phyloP scores from a whole-genome alignment of 2,329 filamentous ascomycete genomes.

The Xylaria sp. region DNA sequence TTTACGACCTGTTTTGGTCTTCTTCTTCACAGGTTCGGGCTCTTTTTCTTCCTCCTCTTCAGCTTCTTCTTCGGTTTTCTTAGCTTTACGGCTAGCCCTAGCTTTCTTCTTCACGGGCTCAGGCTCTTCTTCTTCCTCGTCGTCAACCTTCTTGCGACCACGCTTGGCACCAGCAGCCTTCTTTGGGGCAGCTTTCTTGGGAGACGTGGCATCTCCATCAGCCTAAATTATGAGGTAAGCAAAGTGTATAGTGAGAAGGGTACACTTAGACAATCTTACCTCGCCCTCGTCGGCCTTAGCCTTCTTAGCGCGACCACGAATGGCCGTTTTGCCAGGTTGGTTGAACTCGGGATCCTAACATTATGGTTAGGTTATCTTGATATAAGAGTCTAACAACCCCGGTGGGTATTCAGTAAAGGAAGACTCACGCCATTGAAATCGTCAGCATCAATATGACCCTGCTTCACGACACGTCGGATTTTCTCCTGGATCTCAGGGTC shows the following conservation, averaged over 20 bases:
- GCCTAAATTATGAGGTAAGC: slow-evolving; percentile 32
- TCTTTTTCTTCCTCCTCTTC: slow-evolving; percentile 40
- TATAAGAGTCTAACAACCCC: slow-evolving; percentile 14
- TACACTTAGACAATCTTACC: slow-evolving; percentile 40
- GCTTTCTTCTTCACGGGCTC: slow-evolving; percentile 55
- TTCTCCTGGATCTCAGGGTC: slow-evolving; percentile 76
- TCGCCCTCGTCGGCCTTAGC: slow-evolving; percentile 53
- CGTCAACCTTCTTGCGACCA: slow-evolving; percentile 51
- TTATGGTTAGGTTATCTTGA: slow-evolving; percentile 5
- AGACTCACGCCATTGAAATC: slow-evolving; percentile 87
- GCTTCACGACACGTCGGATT: slow-evolving; percentile 74
- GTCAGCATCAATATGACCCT: slow-evolving; percentile 84
- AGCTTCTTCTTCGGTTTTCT: slow-evolving; percentile 33
- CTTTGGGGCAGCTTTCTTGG: slow-evolving; percentile 47
- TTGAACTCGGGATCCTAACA: slow-evolving; percentile 79
- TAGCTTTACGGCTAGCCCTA: slow-evolving; percentile 42
- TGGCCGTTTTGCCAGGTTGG: slow-evolving; percentile 72
- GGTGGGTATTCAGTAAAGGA: neutral
- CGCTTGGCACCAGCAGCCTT: slow-evolving; percentile 51
- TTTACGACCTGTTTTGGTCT: slow-evolving; percentile 46
- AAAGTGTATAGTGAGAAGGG: neutral
- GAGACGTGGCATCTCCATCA: slow-evolving; percentile 43
- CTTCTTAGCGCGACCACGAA: slow-evolving; percentile 60
- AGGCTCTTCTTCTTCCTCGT: slow-evolving; percentile 46
- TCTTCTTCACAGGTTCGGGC: slow-evolving; percentile 54